These are phyloP conservation scores for Fusarium sp. DNA, from an alignment of 2,329 filamentous ascomycete genomes.

Conservation along the genomic window DNA sequence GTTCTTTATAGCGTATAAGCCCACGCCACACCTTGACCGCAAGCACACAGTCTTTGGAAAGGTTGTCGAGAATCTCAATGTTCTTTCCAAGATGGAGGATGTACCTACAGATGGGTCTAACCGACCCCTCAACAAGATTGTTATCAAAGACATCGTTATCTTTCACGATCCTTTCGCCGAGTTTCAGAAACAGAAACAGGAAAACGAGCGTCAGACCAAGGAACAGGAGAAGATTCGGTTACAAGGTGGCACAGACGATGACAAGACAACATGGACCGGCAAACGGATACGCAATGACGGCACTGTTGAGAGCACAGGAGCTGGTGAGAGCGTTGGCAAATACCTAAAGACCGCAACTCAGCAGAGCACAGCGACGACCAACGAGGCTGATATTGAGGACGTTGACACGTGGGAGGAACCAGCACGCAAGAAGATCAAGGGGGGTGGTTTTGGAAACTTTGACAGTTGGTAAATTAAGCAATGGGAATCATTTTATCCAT, in stretches of 20 bases:
- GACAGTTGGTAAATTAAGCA: conserved; percentile 76
- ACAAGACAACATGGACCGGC: conserved; percentile 94
- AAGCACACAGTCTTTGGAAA: conserved; percentile 98
- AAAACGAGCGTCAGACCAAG: conserved; percentile 67
- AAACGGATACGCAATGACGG: conserved; percentile 82
- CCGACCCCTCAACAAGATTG: conserved; percentile 79
- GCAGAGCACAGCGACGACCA: conserved; percentile 51
- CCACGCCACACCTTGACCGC: conserved; percentile 84
- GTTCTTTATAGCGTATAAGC: conserved; percentile 92
- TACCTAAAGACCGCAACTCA: conserved; percentile 74
- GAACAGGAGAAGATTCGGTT: conserved; percentile 69
- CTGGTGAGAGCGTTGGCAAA: conserved; percentile 72
- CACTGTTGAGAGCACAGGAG: conserved; percentile 58
- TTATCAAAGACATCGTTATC: conserved; percentile 84
- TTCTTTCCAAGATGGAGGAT: conserved; percentile 79
- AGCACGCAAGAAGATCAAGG: conserved; percentile 81
- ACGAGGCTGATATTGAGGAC: conserved; percentile 70
- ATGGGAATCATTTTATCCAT: neutral
- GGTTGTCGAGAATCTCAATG: conserved; percentile 79
- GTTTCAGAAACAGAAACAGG: conserved; percentile 79
- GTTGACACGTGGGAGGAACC: conserved; percentile 76
- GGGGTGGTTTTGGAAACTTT: conserved; percentile 91
- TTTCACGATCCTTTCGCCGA: conserved; percentile 97
- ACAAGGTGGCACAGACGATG: conserved; percentile 82
- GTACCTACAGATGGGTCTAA: conserved; percentile 79